Evolutionary conservation across 2,329 filamentous ascomycete genomes (phyloP), one percentile per base, ranked within the genome.

Genomic region (Monilinia aucupariae): DNA sequence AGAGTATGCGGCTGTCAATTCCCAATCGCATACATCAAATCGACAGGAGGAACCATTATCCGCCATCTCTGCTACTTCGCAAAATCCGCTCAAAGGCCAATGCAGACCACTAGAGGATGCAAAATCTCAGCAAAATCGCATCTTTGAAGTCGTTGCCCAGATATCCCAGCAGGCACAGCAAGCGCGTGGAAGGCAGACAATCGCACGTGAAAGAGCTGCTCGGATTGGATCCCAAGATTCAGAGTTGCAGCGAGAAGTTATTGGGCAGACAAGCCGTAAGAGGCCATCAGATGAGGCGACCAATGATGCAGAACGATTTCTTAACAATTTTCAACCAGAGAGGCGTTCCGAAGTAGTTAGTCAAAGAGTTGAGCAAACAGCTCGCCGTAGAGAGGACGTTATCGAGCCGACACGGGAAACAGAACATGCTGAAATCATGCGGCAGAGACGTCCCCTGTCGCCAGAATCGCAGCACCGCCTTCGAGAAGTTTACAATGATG

Each of bases 191-290:
- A 65, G 61, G 49, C 56, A 67, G 30, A 61, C 64, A 12, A 20
- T 58, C 15, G 37, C 27, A 15, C 68, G 67, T 50, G 63, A 67
- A 32, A 69, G 69, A 13, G 64, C 65, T 59, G 60, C 62, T 25
- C 71, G 72, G 20, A 70, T 59, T 71, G 71, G 71, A n/a, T 76
- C 75, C 6, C 75, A 76, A 65, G 75, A 77, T 68, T 74, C 74
- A 9, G 75, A 77, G 64, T 66, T 76, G 12, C 67, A 68, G 47
- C 52, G 68, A 50, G 58, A 48, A 22, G 49, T 64, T 9, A 56
- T 62, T 17, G 62, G 59, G 48, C 64, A 64, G 8, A 37, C 47
- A 43, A 61, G 55, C 49, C 51, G 59, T 30, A 43, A 47, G 13
- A 55, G 51, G 20, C 56, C 65, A 22, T 63, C 68, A 7, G 65